Conservation (phyloP, 306 rosid species). For the Gleditsia sinensis region DNA sequence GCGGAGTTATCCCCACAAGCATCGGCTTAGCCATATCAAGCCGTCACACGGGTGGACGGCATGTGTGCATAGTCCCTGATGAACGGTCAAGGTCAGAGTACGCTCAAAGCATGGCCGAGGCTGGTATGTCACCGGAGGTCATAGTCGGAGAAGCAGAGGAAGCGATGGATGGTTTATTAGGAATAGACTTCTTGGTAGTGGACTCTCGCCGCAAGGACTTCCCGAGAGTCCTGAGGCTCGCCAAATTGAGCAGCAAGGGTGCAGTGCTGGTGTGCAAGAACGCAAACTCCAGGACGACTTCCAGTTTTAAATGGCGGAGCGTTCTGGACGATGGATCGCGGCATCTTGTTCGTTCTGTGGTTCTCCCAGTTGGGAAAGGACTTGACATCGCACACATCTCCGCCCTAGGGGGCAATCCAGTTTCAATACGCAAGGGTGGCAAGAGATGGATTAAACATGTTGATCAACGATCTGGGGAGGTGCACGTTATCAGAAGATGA, state of each 20-base stretch:
- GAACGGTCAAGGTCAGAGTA: constrained; percentile 70
- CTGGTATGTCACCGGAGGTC: constrained; percentile 52
- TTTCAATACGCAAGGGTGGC: constrained; percentile 27
- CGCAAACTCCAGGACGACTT: constrained; percentile 47
- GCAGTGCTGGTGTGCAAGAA: constrained; percentile 87
- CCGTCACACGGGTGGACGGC: constrained; percentile 70
- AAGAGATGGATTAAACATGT: constrained; percentile 75
- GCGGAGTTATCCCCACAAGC: constrained; percentile 74
- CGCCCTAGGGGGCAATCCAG: constrained; percentile 39
- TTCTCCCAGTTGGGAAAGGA: constrained; percentile 91
- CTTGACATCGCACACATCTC: constrained; percentile 82
- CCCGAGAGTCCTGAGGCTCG: constrained; percentile 56
- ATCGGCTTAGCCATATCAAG: constrained; percentile 72
- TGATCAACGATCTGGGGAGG: constrained; percentile 87
- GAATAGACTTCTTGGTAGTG: constrained; percentile 81
- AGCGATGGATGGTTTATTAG: constrained; percentile 53
- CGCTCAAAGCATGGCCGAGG: constrained; percentile 47
- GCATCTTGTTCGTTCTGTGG: constrained; percentile 70
- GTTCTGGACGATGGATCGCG: constrained; percentile 53
- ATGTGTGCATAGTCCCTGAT: constrained; percentile 83
- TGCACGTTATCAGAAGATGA: constrained; percentile 68
- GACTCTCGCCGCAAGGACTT: constrained; percentile 64
- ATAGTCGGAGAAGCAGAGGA: constrained; percentile 81
- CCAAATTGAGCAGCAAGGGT: constrained; percentile 67
- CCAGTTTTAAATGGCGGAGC: constrained; percentile 64